phyloP scores from a whole-genome alignment of 2,329 filamentous ascomycete species.

The Periconia sp. region DNA sequence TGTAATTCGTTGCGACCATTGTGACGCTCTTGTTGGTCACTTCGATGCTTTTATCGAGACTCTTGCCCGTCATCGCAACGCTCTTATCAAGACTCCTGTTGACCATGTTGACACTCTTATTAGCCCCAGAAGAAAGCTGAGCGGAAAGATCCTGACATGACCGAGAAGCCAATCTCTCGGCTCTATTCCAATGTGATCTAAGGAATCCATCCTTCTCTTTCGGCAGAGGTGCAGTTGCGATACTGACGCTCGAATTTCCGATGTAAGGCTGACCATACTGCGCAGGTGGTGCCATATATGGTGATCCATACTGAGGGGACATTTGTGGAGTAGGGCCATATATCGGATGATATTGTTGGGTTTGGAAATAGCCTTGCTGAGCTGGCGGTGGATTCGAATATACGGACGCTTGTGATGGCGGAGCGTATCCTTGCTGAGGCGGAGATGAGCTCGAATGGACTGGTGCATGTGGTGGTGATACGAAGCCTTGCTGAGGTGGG shows the following conservation, averaged over 20 bases:
- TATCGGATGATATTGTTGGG: slow-evolving; percentile 16
- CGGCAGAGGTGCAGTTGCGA: slow-evolving; percentile 27
- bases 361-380: slow-evolving; percentile 13
- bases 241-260: slow-evolving; percentile 26
- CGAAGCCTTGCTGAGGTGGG: background rate
- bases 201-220: slow-evolving; percentile 25
- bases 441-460: too few relatives aligned
- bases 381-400: slow-evolving; percentile 21
- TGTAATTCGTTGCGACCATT: slow-evolving; percentile 33
- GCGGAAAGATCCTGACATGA: slow-evolving; percentile 34
- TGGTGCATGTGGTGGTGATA: too few relatives aligned
- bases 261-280: slow-evolving; percentile 23
- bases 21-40: slow-evolving; percentile 19
- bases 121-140: slow-evolving; percentile 27
- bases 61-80: slow-evolving; percentile 7
- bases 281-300: slow-evolving; percentile 20
- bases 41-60: slow-evolving; percentile 23
- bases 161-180: slow-evolving; percentile 36
- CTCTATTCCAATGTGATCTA: slow-evolving; percentile 35
- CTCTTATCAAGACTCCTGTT: background rate
- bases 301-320: slow-evolving; percentile 16
- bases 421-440: too few relatives aligned
- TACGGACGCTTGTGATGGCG: too few relatives aligned
- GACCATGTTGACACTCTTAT: slow-evolving; percentile 18
- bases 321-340: slow-evolving; percentile 29